Evolutionary conservation across 192 early-diverging fungal species (phyloP).

Genomic region (Mortierella claussenii): DNA sequence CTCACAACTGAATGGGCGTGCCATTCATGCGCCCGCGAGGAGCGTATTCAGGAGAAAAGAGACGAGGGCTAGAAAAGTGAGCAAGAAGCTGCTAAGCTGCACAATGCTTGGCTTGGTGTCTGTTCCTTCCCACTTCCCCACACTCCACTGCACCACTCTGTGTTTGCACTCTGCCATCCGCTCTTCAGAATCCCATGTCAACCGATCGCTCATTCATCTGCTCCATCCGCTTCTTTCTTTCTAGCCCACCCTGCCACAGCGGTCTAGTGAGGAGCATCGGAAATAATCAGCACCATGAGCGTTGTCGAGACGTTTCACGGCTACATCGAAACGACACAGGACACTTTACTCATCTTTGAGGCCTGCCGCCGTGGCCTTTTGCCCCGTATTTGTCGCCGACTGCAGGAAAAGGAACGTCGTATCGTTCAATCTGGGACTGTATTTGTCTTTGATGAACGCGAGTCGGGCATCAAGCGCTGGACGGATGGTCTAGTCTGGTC

Average conservation of each 20-base stretch:
- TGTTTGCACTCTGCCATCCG: too few species aligned
- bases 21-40: too few species aligned
- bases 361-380: constrained; percentile 76
- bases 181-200: too few species aligned
- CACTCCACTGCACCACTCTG: too few species aligned
- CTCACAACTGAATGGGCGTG: too few species aligned
- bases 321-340: constrained; percentile 78
- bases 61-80: too few species aligned
- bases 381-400: constrained; percentile 72
- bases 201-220: too few species aligned
- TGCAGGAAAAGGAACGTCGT: constrained; percentile 78
- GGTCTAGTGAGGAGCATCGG: background rate
- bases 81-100: too few species aligned
- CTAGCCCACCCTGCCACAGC: background rate
- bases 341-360: constrained; percentile 82
- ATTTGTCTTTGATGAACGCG: constrained; percentile 87
- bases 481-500: constrained; percentile 87
- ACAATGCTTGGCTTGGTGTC: too few species aligned
- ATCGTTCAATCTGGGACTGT: constrained; percentile 78
- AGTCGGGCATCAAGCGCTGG: constrained; percentile 88
- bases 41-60: too few species aligned
- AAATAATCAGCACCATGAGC: constrained; percentile 36
- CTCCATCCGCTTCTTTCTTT: background rate
- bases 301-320: constrained; percentile 68
- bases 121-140: too few species aligned